phyloP scores from a whole-genome alignment of 129 eudicot genomes.

The Deinandra increscens region DNA sequence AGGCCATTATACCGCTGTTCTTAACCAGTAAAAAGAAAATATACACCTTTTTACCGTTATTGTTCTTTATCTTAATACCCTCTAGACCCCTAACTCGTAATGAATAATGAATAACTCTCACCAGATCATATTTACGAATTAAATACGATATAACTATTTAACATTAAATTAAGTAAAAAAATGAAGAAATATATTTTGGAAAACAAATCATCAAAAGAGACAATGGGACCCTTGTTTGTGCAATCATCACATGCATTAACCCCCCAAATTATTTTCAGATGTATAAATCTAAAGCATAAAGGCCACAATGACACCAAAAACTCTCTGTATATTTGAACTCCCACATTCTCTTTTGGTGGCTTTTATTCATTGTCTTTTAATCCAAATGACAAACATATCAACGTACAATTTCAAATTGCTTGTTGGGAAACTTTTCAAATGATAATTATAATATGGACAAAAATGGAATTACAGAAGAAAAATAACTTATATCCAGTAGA shows the following conservation, averaged over 20 bases:
- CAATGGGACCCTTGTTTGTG: slow-evolving; percentile 20
- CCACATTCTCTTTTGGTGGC: slow-evolving; percentile 25
- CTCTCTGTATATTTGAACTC: slow-evolving; percentile 24
- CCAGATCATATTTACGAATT: no score
- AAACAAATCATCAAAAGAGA: neutral
- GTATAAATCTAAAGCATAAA: slow-evolving; percentile 15
- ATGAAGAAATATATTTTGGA: neutral
- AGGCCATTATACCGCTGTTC: no score
- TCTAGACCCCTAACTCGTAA: no score
- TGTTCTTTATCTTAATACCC: no score
- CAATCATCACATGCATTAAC: slow-evolving; percentile 29
- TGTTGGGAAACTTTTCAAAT: slow-evolving; percentile 23
- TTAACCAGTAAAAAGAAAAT: no score
- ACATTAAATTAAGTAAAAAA: neutral
- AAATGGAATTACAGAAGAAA: neutral
- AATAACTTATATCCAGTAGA: neutral
- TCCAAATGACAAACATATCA: no score
- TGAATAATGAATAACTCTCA: no score
- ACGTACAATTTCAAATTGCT: no score
- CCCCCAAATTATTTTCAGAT: slow-evolving; percentile 3
- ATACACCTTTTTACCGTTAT: no score
- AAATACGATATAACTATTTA: neutral
- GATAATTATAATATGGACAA: slow-evolving; percentile 18
- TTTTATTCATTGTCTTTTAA: slow-evolving; percentile 13
- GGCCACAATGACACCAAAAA: slow-evolving; percentile 26